Base-by-base conservation (phyloP, 768 basidiomycete genomes). In the Lyophyllum semitale region DNA sequence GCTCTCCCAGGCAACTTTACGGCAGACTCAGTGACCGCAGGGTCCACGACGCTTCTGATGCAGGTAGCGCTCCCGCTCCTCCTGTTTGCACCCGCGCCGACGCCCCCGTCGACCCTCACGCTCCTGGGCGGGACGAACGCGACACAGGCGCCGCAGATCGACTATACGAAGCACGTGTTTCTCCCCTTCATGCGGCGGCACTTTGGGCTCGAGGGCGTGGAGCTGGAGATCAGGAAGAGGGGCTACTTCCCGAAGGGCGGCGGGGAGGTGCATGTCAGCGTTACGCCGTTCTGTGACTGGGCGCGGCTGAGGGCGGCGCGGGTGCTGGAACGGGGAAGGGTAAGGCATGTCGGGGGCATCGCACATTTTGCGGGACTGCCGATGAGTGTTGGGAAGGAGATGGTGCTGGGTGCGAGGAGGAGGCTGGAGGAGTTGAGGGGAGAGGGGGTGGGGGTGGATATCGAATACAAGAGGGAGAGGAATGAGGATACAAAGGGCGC, bases 231-330 rank as follows among this genome's bases (percentile, higher is more conserved):
- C 46, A 61, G 70, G 40, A 79, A 73, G 54, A 77, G 89, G 8
- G 90, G 90, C 0, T 91, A 90, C 69, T 88, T 73, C 59, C 90
- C 90, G 0, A 84, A 78, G 61, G 90, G 90, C 20, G 89, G 89
- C 3, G 90, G 90, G 0, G 75, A 82, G 46, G 77, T 92, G 5
- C 54, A 63, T 1, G 73, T 84, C 49, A 70, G 66, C 1, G 65
- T 82, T 2, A 48, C 56, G 0, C 81, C 87, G 0, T 69, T 84
- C 1, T 64, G 71, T 8, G 66, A 75, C 0, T 40, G 51, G 23
- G 42, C 49, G n/a, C 38, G 63, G 48, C 63, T 82, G 30, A 70
- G 65, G 37, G 63, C 66, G 33, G 69, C 88, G 18, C 75, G 69
- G 3, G 70, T 91, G 52, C 71, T 81, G n/a, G 74, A 83, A 35